Evolutionary conservation across 805 yeast species (phyloP).

Genomic region (Ascoidea tarda): DNA sequence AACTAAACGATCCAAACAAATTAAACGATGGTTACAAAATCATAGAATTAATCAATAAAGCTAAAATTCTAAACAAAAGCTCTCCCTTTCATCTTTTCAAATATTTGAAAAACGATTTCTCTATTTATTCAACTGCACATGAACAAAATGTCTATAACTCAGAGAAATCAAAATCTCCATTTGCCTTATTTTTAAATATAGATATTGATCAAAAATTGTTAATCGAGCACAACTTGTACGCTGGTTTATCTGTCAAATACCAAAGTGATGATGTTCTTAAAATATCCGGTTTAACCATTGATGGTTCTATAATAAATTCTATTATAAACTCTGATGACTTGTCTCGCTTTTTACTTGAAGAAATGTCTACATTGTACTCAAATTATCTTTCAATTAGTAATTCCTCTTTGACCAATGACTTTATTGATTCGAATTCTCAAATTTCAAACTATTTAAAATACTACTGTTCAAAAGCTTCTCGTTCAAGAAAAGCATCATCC

Average conservation of each 20-base stretch:
- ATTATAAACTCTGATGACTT: slow-evolving; percentile 20
- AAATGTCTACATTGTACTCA: slow-evolving; percentile 22
- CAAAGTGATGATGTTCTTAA: slow-evolving; percentile 12
- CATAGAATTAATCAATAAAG: slow-evolving; percentile 47
- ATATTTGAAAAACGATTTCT: slow-evolving; percentile 22
- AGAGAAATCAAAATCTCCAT: slow-evolving; percentile 47
- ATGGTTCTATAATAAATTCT: slow-evolving; percentile 13
- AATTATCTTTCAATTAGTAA: slow-evolving; percentile 22
- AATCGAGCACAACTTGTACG: slow-evolving; percentile 22
- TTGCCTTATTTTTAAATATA: slow-evolving; percentile 54
- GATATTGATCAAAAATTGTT: slow-evolving; percentile 25
- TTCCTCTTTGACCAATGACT: slow-evolving; percentile 13
- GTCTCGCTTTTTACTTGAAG: slow-evolving; percentile 21
- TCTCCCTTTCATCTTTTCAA: slow-evolving; percentile 82
- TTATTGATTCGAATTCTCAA: slow-evolving; percentile 18
- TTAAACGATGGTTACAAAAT: slow-evolving; percentile 25
- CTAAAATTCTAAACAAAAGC: slow-evolving; percentile 59
- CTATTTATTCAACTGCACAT: slow-evolving; percentile 59
- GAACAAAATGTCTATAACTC: slow-evolving; percentile 32
- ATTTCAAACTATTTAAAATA: slow-evolving; percentile 10
- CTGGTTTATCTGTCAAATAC: slow-evolving; percentile 34
- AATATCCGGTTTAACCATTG: slow-evolving; percentile 16
- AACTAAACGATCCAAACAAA: slow-evolving; percentile 14
- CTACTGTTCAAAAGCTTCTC: slow-evolving; percentile 2
- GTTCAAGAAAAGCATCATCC: neutral